These are phyloP conservation scores for Solanum peruvianum DNA, from an alignment of 257 asterid genomes.

Conservation along the genomic window DNA sequence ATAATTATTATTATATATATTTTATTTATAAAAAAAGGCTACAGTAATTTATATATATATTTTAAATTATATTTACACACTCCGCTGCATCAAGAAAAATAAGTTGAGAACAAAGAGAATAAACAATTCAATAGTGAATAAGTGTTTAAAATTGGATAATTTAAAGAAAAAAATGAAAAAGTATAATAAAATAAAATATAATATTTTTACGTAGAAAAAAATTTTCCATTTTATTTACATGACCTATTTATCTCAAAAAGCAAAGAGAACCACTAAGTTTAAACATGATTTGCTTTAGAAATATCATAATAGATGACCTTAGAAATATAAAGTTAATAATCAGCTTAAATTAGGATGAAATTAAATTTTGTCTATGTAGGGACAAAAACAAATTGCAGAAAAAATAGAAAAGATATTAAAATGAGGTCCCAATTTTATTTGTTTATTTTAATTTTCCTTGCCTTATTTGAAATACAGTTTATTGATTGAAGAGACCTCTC, in stretches of 20 bases:
- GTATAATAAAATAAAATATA: background rate
- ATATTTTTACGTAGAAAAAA: background rate
- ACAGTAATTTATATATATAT: too few species aligned
- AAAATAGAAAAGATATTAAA: background rate
- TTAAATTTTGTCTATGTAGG: background rate
- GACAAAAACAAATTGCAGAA: background rate
- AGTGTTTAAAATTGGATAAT: background rate
- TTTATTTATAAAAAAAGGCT: too few species aligned
- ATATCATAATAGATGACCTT: background rate
- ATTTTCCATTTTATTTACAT: background rate
- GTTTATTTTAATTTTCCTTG: background rate
- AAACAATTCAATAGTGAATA: too few species aligned
- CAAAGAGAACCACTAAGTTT: background rate
- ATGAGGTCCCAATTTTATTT: background rate
- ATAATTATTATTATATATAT: too few species aligned
- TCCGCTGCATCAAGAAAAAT: fast-evolving
- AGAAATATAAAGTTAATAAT: background rate
- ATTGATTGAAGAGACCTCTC: background rate
- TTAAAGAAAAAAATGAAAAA: background rate
- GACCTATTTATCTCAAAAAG: background rate
- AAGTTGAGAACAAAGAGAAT: background rate
- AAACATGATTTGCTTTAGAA: background rate
- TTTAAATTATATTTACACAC: background rate
- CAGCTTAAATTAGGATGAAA: background rate
- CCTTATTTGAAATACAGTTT: background rate